phyloP scores from a whole-genome alignment of 2,329 filamentous ascomycete genomes.

The Corinectria fuckeliana region DNA sequence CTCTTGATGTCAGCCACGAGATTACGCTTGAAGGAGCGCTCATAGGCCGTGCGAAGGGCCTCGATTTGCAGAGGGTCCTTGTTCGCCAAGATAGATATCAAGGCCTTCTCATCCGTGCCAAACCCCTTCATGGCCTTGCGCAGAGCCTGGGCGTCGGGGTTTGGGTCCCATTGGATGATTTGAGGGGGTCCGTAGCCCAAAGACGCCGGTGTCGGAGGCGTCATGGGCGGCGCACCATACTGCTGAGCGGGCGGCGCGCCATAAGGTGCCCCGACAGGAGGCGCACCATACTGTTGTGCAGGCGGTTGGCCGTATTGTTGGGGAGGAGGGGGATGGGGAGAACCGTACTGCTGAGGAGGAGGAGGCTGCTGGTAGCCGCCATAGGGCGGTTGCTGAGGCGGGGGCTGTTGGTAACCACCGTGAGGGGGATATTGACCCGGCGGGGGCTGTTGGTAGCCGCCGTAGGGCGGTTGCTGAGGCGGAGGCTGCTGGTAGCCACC shows the following conservation, averaged over 20 bases:
- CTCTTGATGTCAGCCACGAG: conserved; percentile 77
- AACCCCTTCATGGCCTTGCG: conserved; percentile 92
- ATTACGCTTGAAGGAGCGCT: conserved; percentile 68
- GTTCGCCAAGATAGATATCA: conserved; percentile 73
- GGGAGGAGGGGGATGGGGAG: conserved; percentile 23
- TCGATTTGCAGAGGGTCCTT: conserved; percentile 82
- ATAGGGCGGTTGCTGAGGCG: conserved; percentile 40
- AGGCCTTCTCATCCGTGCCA: conserved; percentile 81
- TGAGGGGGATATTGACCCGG: conserved; percentile 39
- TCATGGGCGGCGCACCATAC: conserved; percentile 47
- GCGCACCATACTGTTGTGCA: conserved; percentile 29
- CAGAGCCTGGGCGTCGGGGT: conserved; percentile 71
- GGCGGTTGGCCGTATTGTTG: conserved; percentile 44
- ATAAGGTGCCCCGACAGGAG: conserved; percentile 41
- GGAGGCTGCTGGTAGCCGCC: conserved; percentile 43
- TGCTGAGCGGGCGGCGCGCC: conserved; percentile 43
- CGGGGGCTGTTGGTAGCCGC: conserved; percentile 46
- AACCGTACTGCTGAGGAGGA: conserved; percentile 34
- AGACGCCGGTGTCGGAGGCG: conserved; percentile 68
- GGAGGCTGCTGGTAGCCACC: conserved; percentile 46
- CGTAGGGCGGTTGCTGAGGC: conserved; percentile 40
- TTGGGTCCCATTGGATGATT: conserved; percentile 72
- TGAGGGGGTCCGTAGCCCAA: conserved; percentile 78
- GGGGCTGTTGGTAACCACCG: conserved; percentile 46
- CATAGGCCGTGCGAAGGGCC: conserved; percentile 70